A percentile compares a stretch with the other conserved stretches of the same genome.
Evolutionary conservation across 2,329 filamentous ascomycete genomes (phyloP).

Genomic region (Trichoderma polysporum): DNA sequence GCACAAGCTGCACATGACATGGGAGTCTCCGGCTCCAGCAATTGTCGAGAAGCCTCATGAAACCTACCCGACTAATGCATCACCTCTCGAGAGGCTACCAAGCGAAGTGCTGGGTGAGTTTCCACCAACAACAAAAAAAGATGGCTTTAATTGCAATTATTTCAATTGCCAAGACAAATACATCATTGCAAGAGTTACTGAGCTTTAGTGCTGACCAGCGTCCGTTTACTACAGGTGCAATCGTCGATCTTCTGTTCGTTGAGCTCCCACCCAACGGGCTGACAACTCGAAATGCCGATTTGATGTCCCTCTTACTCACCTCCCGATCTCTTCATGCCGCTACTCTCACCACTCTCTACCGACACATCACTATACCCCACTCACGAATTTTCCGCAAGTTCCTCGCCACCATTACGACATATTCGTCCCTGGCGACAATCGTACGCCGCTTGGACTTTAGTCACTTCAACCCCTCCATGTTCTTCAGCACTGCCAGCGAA

Average conservation of each 20-base stretch:
- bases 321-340: constrained; percentile 72
- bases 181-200: background rate
- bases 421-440: constrained; percentile 69
- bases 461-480: constrained; percentile 77
- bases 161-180: background rate
- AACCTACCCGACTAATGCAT: constrained; percentile 44
- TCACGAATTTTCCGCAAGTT: constrained; percentile 83
- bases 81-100: constrained; percentile 66
- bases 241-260: constrained; percentile 71
- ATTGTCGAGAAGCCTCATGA: constrained; percentile 32
- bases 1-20: constrained; percentile 54
- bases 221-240: constrained; percentile 52
- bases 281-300: constrained; percentile 72
- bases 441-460: constrained; percentile 81
- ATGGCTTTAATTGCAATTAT: too few species aligned
- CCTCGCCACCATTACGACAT: constrained; percentile 64
- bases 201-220: background rate
- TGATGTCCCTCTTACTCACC: constrained; percentile 73
- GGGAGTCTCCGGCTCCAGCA: constrained; percentile 45
- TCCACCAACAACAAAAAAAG: background rate
- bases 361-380: constrained; percentile 78
- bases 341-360: constrained; percentile 73
- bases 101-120: constrained; percentile 68
- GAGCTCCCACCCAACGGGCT: constrained; percentile 72
- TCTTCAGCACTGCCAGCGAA: constrained; percentile 73